Conservation (phyloP, 1,284 basidiomycete genomes). For the Ceratobasidium theobromae region DNA sequence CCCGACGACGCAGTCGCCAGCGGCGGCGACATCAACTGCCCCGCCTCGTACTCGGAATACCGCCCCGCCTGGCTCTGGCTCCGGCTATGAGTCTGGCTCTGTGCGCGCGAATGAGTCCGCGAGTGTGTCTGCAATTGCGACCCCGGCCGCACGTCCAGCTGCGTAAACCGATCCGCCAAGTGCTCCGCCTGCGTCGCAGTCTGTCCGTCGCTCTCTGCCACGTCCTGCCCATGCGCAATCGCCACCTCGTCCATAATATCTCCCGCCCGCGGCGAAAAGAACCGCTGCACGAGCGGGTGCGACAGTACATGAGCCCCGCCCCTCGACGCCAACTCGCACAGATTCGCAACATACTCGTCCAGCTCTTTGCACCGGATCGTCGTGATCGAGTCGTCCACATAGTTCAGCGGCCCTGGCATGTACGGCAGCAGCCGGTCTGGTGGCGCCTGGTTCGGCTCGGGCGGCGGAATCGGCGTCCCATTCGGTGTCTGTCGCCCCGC, state of each 20-base stretch:
- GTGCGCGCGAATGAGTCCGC: conserved; percentile 6
- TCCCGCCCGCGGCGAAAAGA: conserved; percentile 85
- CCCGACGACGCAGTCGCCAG: conserved; percentile 63
- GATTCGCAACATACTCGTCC: conserved; percentile 81
- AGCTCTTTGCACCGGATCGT: conserved; percentile 80
- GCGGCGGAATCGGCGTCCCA: conserved; percentile 38
- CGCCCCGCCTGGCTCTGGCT: conserved; percentile 34
- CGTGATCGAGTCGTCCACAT: conserved; percentile 85
- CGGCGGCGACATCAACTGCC: conserved; percentile 33
- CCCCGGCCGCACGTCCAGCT: conserved; percentile 32
- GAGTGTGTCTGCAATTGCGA: conserved; percentile 9
- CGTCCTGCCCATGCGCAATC: conserved; percentile 40
- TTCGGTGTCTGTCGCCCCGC: conserved; percentile 68
- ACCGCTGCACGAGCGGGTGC: conserved; percentile 77
- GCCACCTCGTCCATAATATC: conserved; percentile 74
- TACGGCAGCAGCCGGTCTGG: conserved; percentile 76
- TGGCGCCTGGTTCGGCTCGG: conserved; percentile 48
- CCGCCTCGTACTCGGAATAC: conserved; percentile 33
- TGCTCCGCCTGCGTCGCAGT: neutral
- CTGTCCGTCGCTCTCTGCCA: conserved; percentile 18
- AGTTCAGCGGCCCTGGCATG: conserved; percentile 90
- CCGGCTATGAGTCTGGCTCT: conserved; percentile 31
- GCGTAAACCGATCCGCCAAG: conserved; percentile 2
- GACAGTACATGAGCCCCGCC: conserved; percentile 81
- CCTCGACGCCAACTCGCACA: conserved; percentile 66